A percentile compares a stretch with the other conserved stretches of the same genome.
Conservation (phyloP, 164 flowering plant genomes). For the Malania oleifera region DNA sequence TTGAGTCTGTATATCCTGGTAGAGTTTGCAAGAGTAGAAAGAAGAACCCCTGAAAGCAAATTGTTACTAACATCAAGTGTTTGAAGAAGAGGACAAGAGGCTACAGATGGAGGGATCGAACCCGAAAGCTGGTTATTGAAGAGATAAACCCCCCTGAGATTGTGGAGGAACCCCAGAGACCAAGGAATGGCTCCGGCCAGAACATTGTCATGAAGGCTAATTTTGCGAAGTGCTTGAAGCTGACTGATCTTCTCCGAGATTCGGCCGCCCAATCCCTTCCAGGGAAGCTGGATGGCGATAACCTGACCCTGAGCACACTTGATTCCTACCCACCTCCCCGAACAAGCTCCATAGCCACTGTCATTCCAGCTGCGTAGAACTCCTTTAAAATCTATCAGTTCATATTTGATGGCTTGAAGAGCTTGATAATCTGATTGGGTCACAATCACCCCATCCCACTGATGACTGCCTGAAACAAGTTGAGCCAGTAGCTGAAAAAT, state of each 20-base stretch:
- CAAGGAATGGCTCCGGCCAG: slow-evolving; percentile 60
- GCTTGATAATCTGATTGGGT: slow-evolving; percentile 57
- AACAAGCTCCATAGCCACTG: slow-evolving; percentile 55
- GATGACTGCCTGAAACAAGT: too few species aligned
- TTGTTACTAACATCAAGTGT: slow-evolving; percentile 76
- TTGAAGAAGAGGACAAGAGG: slow-evolving; percentile 49
- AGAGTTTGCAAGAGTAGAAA: slow-evolving; percentile 52
- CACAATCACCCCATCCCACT: slow-evolving; percentile 48
- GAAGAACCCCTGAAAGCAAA: slow-evolving; percentile 58
- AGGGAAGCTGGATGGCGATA: slow-evolving; percentile 82
- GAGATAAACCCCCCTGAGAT: slow-evolving; percentile 72
- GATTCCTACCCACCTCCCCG: slow-evolving; percentile 84
- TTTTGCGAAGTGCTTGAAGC: slow-evolving; percentile 54
- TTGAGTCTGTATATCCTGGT: slow-evolving; percentile 63
- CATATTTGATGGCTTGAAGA: slow-evolving; percentile 52
- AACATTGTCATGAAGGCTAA: slow-evolving; percentile 30
- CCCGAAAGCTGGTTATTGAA: slow-evolving; percentile 88
- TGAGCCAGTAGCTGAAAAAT: too few species aligned
- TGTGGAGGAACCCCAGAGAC: slow-evolving; percentile 62
- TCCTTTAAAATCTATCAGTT: slow-evolving; percentile 45
- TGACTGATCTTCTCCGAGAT: slow-evolving; percentile 70
- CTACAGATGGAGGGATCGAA: slow-evolving; percentile 67
- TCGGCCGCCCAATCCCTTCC: slow-evolving; percentile 68
- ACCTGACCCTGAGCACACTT: slow-evolving; percentile 77
- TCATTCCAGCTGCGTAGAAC: slow-evolving; percentile 69